Evolutionary conservation across 371 early-diverging fungal genomes (phyloP).

Genomic region (Mucor saturninus): DNA sequence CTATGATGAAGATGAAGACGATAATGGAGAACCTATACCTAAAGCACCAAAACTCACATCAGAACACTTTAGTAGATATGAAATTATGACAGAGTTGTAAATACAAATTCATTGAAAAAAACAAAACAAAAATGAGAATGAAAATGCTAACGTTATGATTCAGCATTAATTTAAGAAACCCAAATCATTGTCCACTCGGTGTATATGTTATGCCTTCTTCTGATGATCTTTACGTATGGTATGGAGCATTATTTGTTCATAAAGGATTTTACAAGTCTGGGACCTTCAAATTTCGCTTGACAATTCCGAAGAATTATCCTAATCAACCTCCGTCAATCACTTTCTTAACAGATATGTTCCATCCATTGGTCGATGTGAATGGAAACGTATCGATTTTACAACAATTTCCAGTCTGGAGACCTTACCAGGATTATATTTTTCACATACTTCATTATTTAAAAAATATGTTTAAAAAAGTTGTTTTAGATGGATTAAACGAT

Average conservation of each 20-base stretch:
- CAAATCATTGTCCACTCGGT: slow-evolving; percentile 80
- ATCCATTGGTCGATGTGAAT: slow-evolving; percentile 88
- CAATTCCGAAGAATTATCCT: slow-evolving; percentile 89
- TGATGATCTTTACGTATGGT: slow-evolving; percentile 77
- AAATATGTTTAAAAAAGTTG: slow-evolving; percentile 80
- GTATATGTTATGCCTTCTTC: slow-evolving; percentile 81
- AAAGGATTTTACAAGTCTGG: slow-evolving; percentile 92
- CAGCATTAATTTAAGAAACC: slow-evolving; percentile 73
- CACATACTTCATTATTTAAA: slow-evolving; percentile 87
- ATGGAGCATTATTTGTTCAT: slow-evolving; percentile 85
- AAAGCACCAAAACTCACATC: slow-evolving; percentile 28
- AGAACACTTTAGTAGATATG: slow-evolving; percentile 46
- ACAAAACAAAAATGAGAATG: too few relatives aligned
- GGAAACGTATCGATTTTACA: slow-evolving; percentile 73
- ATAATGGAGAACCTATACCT: slow-evolving; percentile 20
- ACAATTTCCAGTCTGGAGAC: slow-evolving; percentile 83
- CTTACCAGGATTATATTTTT: slow-evolving; percentile 80
- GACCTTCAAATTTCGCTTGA: slow-evolving; percentile 90
- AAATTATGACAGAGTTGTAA: slow-evolving; percentile 68
- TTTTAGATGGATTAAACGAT: slow-evolving; percentile 73
- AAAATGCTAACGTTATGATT: too few relatives aligned
- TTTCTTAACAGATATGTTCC: slow-evolving; percentile 91
- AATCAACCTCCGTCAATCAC: slow-evolving; percentile 83
- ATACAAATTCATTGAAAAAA: not conserved
- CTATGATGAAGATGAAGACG: slow-evolving; percentile 29